These are phyloP conservation scores for Hyaloscypha bicolor DNA, from an alignment of 495 filamentous ascomycete genomes.

Conservation along the genomic window DNA sequence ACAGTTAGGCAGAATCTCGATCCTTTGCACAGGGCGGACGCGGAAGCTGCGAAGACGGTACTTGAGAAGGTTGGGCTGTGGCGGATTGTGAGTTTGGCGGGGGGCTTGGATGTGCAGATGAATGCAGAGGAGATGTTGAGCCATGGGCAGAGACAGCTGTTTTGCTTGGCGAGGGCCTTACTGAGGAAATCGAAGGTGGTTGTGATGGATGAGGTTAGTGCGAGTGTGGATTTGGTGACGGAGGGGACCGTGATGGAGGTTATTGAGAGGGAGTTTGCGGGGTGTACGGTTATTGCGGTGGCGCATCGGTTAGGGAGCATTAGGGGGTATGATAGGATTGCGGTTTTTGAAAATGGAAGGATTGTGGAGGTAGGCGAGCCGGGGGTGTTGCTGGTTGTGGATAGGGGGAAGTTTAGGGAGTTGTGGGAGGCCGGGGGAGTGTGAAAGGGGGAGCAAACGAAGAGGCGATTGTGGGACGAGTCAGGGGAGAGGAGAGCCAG, in stretches of 20 bases:
- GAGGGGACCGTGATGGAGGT: slow-evolving; percentile 76
- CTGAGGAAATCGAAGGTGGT: slow-evolving; percentile 36
- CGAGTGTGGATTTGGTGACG: slow-evolving; percentile 90
- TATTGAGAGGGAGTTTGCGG: slow-evolving; percentile 65
- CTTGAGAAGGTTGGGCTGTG: slow-evolving; percentile 36
- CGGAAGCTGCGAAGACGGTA: slow-evolving; percentile 36
- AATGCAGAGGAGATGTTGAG: slow-evolving; percentile 38
- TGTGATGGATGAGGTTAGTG: slow-evolving; percentile 53
- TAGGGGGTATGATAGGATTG: slow-evolving; percentile 84
- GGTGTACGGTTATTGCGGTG: slow-evolving; percentile 96
- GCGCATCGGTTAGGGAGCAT: slow-evolving; percentile 96
- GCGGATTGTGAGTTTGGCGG: slow-evolving; percentile 40
- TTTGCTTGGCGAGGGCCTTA: slow-evolving; percentile 47
- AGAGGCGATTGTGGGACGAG: too few relatives aligned
- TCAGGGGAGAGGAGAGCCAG: too few relatives aligned
- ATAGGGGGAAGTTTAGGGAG: slow-evolving; percentile 8
- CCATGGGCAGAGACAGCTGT: slow-evolving; percentile 48
- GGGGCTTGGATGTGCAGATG: slow-evolving; percentile 39
- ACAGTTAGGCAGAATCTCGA: slow-evolving; percentile 52
- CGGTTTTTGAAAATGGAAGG: slow-evolving; percentile 76
- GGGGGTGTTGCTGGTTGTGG: slow-evolving; percentile 59
- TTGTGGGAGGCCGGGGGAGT: slow-evolving; percentile 7
- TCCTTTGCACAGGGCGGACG: slow-evolving; percentile 37
- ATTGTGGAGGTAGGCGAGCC: slow-evolving; percentile 73
- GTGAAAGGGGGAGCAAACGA: not conserved